Conservation (phyloP, 768 basidiomycete species). For the Calocybe indica region DNA sequence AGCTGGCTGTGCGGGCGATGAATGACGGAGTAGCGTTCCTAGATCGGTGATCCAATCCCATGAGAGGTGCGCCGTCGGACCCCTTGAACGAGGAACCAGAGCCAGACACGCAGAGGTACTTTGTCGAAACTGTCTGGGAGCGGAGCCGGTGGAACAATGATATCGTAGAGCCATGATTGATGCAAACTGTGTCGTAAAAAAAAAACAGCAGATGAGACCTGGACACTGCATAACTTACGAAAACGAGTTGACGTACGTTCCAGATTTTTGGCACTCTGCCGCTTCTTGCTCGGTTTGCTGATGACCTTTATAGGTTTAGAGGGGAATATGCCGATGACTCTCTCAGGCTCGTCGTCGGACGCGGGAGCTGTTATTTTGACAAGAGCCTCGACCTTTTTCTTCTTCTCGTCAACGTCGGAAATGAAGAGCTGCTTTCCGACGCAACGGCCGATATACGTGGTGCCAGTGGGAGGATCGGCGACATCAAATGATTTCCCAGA, state of each 20-base stretch:
- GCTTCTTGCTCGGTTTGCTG: conserved; percentile 96
- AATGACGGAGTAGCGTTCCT: conserved; percentile 78
- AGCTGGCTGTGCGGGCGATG: conserved; percentile 84
- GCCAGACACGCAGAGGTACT: conserved; percentile 93
- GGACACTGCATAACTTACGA: conserved; percentile 6
- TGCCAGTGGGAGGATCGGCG: conserved; percentile 70
- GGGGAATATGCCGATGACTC: conserved; percentile 83
- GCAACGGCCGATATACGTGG: conserved; percentile 88
- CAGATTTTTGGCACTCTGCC: conserved; percentile 88
- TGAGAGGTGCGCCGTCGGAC: conserved; percentile 82
- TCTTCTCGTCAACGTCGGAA: conserved; percentile 90
- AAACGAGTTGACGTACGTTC: conserved; percentile 58
- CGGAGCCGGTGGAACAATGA: conserved; percentile 94
- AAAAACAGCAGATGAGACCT: conserved; percentile 4
- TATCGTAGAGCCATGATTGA: conserved; percentile 93
- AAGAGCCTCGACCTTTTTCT: conserved; percentile 91
- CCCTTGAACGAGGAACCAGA: conserved; percentile 90
- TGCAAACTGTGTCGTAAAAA: conserved; percentile 58
- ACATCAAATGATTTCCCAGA: conserved; percentile 82
- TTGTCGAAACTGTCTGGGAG: conserved; percentile 93
- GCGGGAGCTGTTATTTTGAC: conserved; percentile 83
- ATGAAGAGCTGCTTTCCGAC: conserved; percentile 95
- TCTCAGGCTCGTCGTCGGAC: conserved; percentile 75
- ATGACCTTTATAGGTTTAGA: conserved; percentile 97
- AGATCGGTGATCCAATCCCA: conserved; percentile 71